These are phyloP conservation scores for Exophiala sp. DNA, from an alignment of 2,329 filamentous ascomycete genomes.

Conservation along the genomic window DNA sequence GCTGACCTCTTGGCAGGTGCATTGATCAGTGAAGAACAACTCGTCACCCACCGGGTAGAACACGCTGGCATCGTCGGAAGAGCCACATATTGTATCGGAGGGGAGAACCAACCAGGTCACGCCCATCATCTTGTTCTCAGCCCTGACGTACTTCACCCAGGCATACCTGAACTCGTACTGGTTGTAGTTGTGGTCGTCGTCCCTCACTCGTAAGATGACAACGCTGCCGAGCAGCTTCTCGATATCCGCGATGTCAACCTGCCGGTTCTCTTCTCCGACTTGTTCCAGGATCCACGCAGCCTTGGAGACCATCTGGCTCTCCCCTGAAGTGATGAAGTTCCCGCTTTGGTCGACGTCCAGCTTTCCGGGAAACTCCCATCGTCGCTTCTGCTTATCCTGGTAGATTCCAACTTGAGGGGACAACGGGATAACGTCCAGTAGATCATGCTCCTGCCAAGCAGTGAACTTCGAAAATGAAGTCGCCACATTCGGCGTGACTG, in stretches of 20 bases:
- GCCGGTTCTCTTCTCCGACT: conserved; percentile 2
- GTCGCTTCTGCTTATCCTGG: conserved; percentile 3
- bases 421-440: conserved; percentile 34
- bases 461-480: conserved; percentile 48
- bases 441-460: conserved; percentile 48
- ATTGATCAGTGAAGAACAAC: conserved; percentile 70
- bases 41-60: conserved; percentile 65
- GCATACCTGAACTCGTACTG: conserved; percentile 59
- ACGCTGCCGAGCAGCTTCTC: conserved; percentile 13
- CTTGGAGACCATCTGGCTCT: not conserved
- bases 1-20: conserved; percentile 56
- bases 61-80: conserved; percentile 41
- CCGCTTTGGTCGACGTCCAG: not conserved
- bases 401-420: conserved; percentile 39
- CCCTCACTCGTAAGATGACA: conserved; percentile 46
- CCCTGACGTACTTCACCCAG: conserved; percentile 59
- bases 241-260: not conserved
- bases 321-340: conserved; percentile 1
- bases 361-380: conserved; percentile 9
- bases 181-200: conserved; percentile 42
- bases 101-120: conserved; percentile 71
- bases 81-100: conserved; percentile 62
- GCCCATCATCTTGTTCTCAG: conserved; percentile 43
- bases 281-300: conserved; percentile 15
- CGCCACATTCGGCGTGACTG: conserved; percentile 65